Conservation (phyloP, 169 alveolate species). For the Eimeria falciformis region DNA sequence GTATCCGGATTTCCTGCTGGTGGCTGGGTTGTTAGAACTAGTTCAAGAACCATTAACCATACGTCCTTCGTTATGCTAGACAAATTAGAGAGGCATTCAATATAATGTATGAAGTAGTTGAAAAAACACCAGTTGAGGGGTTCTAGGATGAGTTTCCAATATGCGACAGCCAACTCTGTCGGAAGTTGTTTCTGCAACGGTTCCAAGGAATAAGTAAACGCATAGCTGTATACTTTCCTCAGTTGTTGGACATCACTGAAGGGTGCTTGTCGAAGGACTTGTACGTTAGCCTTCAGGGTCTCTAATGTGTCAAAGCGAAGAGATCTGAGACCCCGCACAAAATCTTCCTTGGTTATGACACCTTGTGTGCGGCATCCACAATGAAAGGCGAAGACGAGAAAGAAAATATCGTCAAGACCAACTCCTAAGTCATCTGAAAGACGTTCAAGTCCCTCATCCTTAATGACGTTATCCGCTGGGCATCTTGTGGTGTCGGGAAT, state of each 20-base stretch:
- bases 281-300: constrained; percentile 27
- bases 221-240: constrained; percentile 35
- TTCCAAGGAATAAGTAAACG: constrained; percentile 49
- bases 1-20: background rate
- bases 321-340: constrained; percentile 31
- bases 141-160: constrained; percentile 49
- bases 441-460: constrained; percentile 51
- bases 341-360: constrained; percentile 39
- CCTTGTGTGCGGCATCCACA: constrained; percentile 59
- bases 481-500: background rate
- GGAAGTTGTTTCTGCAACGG: constrained; percentile 47
- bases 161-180: constrained; percentile 42
- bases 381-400: constrained; percentile 42
- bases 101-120: background rate
- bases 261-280: background rate
- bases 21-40: background rate
- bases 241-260: background rate
- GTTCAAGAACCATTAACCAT: constrained; percentile 58
- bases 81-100: constrained; percentile 11
- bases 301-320: constrained; percentile 19
- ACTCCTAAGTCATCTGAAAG: constrained; percentile 34
- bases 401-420: constrained; percentile 59
- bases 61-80: constrained; percentile 9
- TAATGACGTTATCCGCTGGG: background rate
- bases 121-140: constrained; percentile 9